These are phyloP conservation scores for Coemansia aciculifera DNA, from an alignment of 192 early-diverging fungal genomes.

Conservation along the genomic window DNA sequence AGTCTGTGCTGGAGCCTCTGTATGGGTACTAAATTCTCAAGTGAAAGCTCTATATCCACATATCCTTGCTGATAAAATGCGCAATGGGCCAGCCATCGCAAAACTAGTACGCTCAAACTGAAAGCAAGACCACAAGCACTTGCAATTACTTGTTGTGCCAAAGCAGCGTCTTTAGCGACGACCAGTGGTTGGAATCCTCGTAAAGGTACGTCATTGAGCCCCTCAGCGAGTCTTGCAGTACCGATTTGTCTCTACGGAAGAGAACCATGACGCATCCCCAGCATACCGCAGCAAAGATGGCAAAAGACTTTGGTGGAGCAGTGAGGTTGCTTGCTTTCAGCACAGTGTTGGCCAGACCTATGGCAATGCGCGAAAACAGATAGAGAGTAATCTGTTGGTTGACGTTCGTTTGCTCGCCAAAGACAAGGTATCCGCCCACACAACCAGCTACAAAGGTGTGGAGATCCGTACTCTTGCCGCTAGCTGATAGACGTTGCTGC, in stretches of 20 bases:
- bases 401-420: constrained; percentile 92
- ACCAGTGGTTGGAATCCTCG: constrained; percentile 82
- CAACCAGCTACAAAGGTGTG: constrained; percentile 91
- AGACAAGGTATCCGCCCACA: constrained; percentile 90
- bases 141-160: constrained; percentile 76
- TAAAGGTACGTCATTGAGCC: constrained; percentile 96
- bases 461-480: constrained; percentile 69
- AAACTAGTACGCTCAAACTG: background rate
- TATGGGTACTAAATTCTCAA: background rate
- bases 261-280: constrained; percentile 98
- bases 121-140: background rate
- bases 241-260: constrained; percentile 85
- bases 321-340: constrained; percentile 70
- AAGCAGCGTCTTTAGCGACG: constrained; percentile 69
- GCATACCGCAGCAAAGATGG: constrained; percentile 87
- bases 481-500: constrained; percentile 64
- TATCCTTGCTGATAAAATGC: background rate
- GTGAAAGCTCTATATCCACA: too few relatives aligned
- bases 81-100: background rate
- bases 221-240: constrained; percentile 87
- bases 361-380: constrained; percentile 86
- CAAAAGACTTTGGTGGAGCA: constrained; percentile 79
- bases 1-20: background rate
- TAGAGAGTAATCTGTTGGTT: constrained; percentile 98
- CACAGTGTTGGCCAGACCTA: constrained; percentile 81